Evolutionary conservation across 768 basidiomycete genomes (phyloP).

Genomic region (Inosperma sp.): DNA sequence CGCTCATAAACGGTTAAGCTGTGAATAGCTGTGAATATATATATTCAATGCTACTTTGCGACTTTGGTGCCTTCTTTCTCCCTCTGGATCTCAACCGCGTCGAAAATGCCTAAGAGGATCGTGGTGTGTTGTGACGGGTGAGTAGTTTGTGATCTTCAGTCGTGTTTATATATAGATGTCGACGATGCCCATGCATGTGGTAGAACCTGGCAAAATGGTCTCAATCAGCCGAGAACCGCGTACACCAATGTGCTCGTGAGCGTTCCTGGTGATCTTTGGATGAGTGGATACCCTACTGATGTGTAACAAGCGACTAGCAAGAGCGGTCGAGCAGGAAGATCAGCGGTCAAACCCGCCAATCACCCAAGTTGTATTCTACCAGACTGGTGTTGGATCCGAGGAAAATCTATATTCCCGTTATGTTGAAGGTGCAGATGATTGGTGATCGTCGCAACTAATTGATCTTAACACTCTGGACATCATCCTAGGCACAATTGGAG

Average conservation of each 20-base stretch:
- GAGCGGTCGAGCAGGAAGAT: constrained; percentile 49
- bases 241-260: constrained; percentile 57
- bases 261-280: background rate
- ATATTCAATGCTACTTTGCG: too few species aligned
- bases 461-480: constrained; percentile 1
- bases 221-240: constrained; percentile 34
- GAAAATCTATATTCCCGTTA: constrained; percentile 53
- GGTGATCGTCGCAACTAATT: background rate
- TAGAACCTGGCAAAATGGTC: constrained; percentile 75
- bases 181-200: background rate
- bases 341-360: constrained; percentile 38
- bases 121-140: constrained; percentile 76
- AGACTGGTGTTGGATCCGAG: constrained; percentile 49
- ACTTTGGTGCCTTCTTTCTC: too few species aligned
- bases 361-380: constrained; percentile 58
- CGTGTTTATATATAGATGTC: background rate
- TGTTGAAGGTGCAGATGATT: constrained; percentile 48
- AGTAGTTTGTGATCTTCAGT: constrained; percentile 15
- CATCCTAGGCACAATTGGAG: constrained; percentile 60
- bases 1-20: too few species aligned
- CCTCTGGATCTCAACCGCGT: too few species aligned
- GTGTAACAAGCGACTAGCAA: constrained; percentile 44
- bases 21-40: too few species aligned
- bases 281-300: background rate
- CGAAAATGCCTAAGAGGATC: constrained; percentile 46